Evolutionary conservation across 805 yeast species (phyloP).

Genomic region (Citeromyces nyonsensis): DNA sequence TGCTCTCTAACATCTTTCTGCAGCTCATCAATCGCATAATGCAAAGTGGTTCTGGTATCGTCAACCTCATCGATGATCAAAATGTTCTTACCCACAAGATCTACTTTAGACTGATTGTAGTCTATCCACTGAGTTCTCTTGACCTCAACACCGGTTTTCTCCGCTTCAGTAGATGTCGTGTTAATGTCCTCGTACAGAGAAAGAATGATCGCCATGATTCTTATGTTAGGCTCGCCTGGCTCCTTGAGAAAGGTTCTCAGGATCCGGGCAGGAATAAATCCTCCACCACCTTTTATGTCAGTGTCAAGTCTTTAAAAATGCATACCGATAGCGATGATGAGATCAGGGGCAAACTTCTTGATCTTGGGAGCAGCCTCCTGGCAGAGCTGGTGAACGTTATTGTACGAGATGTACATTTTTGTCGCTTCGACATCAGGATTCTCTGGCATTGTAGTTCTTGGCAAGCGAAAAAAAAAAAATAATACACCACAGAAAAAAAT

Average conservation of each 20-base stretch:
- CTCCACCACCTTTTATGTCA: constrained; percentile 53
- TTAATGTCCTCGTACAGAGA: constrained; percentile 80
- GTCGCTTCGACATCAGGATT: constrained; percentile 9
- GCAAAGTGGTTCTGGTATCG: constrained; percentile 74
- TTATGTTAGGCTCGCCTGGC: constrained; percentile 75
- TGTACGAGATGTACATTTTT: constrained; percentile 66
- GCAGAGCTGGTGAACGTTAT: constrained; percentile 53
- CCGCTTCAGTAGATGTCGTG: constrained; percentile 39
- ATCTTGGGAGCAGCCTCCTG: constrained; percentile 37
- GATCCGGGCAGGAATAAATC: constrained; percentile 94
- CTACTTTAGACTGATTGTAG: constrained; percentile 45
- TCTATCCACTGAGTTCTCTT: constrained; percentile 78
- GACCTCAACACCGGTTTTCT: constrained; percentile 48
- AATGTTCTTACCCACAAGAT: constrained; percentile 53
- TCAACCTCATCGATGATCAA: constrained; percentile 76
- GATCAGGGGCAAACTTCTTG: constrained; percentile 66
- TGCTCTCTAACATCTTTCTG: constrained; percentile 56
- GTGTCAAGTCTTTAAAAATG: background rate
- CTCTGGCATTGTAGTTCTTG: background rate
- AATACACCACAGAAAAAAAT: background rate
- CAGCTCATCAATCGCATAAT: constrained; percentile 63
- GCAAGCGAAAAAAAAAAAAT: background rate
- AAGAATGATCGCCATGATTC: constrained; percentile 89
- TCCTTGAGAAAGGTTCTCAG: constrained; percentile 83
- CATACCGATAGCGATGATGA: constrained; percentile 80